A percentile compares a stretch with the other conserved stretches of the same genome.
Conservation (phyloP, 768 basidiomycete species). For the Termitomyces sp. region DNA sequence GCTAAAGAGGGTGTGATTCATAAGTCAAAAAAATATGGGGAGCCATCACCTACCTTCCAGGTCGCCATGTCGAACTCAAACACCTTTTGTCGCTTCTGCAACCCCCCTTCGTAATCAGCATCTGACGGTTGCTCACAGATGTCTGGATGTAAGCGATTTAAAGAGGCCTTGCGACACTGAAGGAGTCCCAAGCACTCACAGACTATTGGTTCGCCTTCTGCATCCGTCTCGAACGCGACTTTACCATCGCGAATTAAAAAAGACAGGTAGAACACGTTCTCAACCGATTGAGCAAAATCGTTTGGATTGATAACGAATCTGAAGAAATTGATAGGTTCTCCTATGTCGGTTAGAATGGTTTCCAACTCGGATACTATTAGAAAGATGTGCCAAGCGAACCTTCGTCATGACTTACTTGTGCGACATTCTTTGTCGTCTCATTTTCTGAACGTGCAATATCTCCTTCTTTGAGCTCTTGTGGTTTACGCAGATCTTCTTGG, state of each 20-base stretch:
- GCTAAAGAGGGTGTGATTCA: slow-evolving; percentile 34
- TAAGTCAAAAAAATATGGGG: not conserved
- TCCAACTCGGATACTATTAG: slow-evolving; percentile 42
- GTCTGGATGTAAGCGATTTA: slow-evolving; percentile 30
- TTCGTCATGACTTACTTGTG: slow-evolving; percentile 41
- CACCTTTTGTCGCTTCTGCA: slow-evolving; percentile 80
- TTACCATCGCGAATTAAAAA: slow-evolving; percentile 87
- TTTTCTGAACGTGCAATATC: slow-evolving; percentile 83
- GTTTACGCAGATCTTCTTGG: slow-evolving; percentile 60
- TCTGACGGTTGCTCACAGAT: slow-evolving; percentile 58
- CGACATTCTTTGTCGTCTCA: slow-evolving; percentile 86
- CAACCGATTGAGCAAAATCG: slow-evolving; percentile 90
- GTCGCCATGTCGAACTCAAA: slow-evolving; percentile 88
- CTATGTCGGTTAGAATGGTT: slow-evolving; percentile 46
- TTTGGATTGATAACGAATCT: slow-evolving; percentile 84
- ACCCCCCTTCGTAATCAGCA: slow-evolving; percentile 57
- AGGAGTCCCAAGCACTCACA: slow-evolving; percentile 40
- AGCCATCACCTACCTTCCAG: slow-evolving; percentile 62
- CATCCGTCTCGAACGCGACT: slow-evolving; percentile 64
- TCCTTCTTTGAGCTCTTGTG: slow-evolving; percentile 77
- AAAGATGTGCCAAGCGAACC: not conserved
- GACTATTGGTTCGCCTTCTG: slow-evolving; percentile 69
- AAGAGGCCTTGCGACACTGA: not conserved
- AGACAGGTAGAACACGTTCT: slow-evolving; percentile 93
- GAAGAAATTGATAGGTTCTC: slow-evolving; percentile 69